Evolutionary conservation across 129 eudicot species (phyloP), one percentile per base, ranked within the genome.

Genomic region (Artemisia argyi): DNA sequence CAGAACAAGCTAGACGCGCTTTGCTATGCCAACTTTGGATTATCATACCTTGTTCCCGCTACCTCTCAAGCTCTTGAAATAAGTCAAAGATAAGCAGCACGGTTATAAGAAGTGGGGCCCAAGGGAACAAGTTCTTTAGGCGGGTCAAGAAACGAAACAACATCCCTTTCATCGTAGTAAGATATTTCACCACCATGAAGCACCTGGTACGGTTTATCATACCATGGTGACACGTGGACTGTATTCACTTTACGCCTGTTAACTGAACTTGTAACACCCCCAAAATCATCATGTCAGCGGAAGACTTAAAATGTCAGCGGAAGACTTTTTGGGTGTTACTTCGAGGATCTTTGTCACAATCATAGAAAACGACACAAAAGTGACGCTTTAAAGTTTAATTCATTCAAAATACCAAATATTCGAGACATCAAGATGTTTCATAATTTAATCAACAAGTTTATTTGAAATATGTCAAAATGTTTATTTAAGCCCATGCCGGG

Each of bases 31-130:
- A 89, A 64, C 13, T 78, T 84, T 50, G 86, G 53, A 78, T 76
- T 78, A 46, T 84, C 88, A 72, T 87, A 90, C 48, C 88, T 85
- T 66, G 75, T 81, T 30, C 96, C 88, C 28, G 96, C 93, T 65
- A 83, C 81, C 68, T 73, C 90, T 87, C 96, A 87, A 57, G 87
- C 90, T 67, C 85, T 85, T 2, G 90, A 78, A 49, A 84, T 85
- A 63, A 84, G 90, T 73, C 96, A 90, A 88, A 92, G 89, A 83
- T 92, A 92, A 61, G 81, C 48, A 3, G 97, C 94, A 3, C 91
- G 91, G 65, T 84, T 92, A 78, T 78, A 92, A 57, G 97, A 83
- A 72, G 91, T 74, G n/a, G 93, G 93, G 59, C 86, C 89, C 47
- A 88, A 49, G 4, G 96, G 22, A 20, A 20, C 81, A 35, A 92